Percentiles rank a stretch among this genome's conserved stretches.
These are phyloP conservation scores for Tritrichomonas musculus DNA, from an alignment of 208 protist species.

Conservation along the genomic window DNA sequence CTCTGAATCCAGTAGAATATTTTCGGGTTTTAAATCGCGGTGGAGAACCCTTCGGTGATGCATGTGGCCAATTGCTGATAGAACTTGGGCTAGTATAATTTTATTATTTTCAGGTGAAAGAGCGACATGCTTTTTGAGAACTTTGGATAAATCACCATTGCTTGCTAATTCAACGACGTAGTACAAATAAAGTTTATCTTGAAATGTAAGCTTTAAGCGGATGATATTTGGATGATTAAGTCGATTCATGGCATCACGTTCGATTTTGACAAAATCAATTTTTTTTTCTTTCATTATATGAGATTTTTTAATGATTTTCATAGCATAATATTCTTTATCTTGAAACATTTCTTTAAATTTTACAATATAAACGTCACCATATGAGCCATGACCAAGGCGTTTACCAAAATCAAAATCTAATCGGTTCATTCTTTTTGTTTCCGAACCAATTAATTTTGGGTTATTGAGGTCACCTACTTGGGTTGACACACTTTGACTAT, in stretches of 20 bases:
- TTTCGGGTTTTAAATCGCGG: conserved; percentile 14
- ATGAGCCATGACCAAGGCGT: not conserved
- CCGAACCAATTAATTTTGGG: too few relatives aligned
- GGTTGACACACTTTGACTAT: too few relatives aligned
- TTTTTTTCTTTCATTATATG: not conserved
- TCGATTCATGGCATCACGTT: not conserved
- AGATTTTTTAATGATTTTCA: not conserved
- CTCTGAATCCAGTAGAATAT: not conserved
- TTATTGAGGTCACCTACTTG: too few relatives aligned
- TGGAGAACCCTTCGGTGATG: not conserved
- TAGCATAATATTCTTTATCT: not conserved
- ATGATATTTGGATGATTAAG: not conserved
- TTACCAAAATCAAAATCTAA: not conserved
- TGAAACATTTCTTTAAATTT: not conserved
- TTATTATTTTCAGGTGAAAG: not conserved
- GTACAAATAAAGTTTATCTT: not conserved
- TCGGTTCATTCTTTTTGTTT: too few relatives aligned
- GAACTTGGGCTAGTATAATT: not conserved
- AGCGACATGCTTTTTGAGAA: not conserved
- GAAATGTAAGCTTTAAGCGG: not conserved
- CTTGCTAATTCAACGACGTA: not conserved
- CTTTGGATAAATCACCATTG: not conserved
- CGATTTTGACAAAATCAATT: not conserved
- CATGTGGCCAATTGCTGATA: not conserved
- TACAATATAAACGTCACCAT: not conserved